Evolutionary conservation across 805 yeast genomes (phyloP), one percentile per base, ranked within the genome.

Genomic region (Candida parachauliodes): DNA sequence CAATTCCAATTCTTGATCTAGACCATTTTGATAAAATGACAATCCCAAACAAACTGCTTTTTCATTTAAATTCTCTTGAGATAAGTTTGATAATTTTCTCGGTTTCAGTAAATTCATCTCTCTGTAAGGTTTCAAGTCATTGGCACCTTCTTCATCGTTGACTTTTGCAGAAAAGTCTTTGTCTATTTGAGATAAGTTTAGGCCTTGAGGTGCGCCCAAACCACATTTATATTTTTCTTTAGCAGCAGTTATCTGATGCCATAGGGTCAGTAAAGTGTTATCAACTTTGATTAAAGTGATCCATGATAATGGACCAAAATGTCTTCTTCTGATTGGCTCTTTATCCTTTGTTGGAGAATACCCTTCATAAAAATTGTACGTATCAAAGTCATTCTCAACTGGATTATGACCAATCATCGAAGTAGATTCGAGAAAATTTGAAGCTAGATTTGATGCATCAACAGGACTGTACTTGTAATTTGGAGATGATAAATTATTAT

Each of bases 241-340:
- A 18, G 36, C 29, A 11, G 27, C n/a, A 33, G 39, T 34, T 17
- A 49, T 11, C 11, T 37, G 35, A 8, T 29, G 19, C 49, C 52
- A 46, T n/a, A 49, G 10, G 7, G 37, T 31, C 7, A 32, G 34
- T 20, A 48, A 24, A 4, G 46, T 61, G 11, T 48, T 45, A 36
- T 63, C 69, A 27, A 54, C 39, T 32, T 49, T 50, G 41, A 57
- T 48, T 6, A 62, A 43, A 5, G 64, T 45, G 4, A 55, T 44
- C 57, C 62, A 59, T 6, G 61, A 49, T 26, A 61, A 53, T 0
- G 67, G 66, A 2, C 67, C 67, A 32, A 44, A 54, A 33, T 54
- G 52, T 20, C 47, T 43, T 41, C 65, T 43, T 14, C 60, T 46
- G 8, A 51, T 28, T 2, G 54, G 51, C 3, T 56, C 62, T 27